Percentiles rank a stretch among this genome's conserved stretches.
Conservation (phyloP, 2,329 filamentous ascomycete species). For the Microdochium trichocladiopsis region DNA sequence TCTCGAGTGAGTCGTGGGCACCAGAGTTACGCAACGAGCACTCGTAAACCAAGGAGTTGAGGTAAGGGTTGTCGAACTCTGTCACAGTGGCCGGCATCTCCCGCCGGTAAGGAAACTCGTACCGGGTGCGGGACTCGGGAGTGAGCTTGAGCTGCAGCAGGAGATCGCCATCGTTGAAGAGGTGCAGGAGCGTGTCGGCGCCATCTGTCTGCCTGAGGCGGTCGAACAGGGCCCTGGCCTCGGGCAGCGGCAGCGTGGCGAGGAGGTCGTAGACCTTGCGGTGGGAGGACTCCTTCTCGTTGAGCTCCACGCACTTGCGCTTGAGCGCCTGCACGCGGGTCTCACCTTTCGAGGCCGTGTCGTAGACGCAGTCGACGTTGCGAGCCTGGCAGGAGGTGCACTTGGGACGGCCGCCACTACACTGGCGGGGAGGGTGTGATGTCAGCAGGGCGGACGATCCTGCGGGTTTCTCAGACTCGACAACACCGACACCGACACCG, state of each 20-base stretch:
- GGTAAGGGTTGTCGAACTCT: constrained; percentile 16
- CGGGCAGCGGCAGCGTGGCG: constrained; percentile 12
- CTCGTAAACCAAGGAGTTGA: constrained; percentile 20
- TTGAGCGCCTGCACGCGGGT: constrained; percentile 23
- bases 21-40: constrained; percentile 7
- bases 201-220: constrained; percentile 27
- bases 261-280: constrained; percentile 17
- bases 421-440: neutral
- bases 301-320: constrained; percentile 13
- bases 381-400: neutral
- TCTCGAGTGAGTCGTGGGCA: constrained; percentile 1
- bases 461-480: neutral
- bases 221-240: constrained; percentile 24
- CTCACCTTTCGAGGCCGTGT: constrained; percentile 17
- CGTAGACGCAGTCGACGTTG: constrained; percentile 17
- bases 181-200: constrained; percentile 20
- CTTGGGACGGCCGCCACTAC: neutral
- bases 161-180: constrained; percentile 25
- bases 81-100: constrained; percentile 21
- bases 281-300: constrained; percentile 14
- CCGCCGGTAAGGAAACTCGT: constrained; percentile 27
- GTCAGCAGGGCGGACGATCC: neutral
- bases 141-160: constrained; percentile 27
- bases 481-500: neutral
- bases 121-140: constrained; percentile 29